Evolutionary conservation across 2,329 filamentous ascomycete genomes (phyloP), one percentile per base, ranked within the genome.

Genomic region (Aspergillus sp.): DNA sequence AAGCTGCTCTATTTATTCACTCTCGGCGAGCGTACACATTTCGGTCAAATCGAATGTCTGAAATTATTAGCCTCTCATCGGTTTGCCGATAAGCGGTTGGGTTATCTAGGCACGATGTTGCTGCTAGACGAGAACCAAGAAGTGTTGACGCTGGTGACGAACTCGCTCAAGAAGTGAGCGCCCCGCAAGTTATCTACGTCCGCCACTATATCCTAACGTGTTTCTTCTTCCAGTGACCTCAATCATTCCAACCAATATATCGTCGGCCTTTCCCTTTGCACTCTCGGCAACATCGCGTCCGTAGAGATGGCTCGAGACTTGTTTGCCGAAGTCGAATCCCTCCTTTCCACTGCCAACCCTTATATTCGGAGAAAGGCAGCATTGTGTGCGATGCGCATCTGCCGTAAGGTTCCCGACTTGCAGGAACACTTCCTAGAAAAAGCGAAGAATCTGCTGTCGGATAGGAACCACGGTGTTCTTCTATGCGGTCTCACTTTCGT

Each of bases 1-100:
- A 99, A 99, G 78, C 86, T 99, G 37, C 85, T 99, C 40, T 99
- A 99, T 75, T 90, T 99, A 60, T 99, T 99, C 77, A 99, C 95
- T 1, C 84, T 99, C 42, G 95, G 95, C 64, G 95, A 99, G 79
- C 86, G 95, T 70, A 99, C 95, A 57, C 95, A 99, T 78, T 99
- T 99, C 74, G 95, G 95, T 51, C 95, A 99, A 82, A 99, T 99
- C 73, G 95, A 99, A 86, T 99, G 95, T 77, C 84, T 99, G 70
- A 99, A 99, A 79, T 86, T 99, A 51, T 85, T 99, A 58, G 95
- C 95, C 58, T 99, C 95, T 41, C 93, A 96, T 64, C 91, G 93
- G 58, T 99, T 99, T 73, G 95, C 95, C 66, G 95, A 99, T 82
- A 99, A 99, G 80, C 88, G 95, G 48, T 79, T 99, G 67, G 95